Percentiles rank a stretch among this genome's conserved stretches.
These are phyloP conservation scores for Nitzschia sp. DNA, from an alignment of 108 stramenopile genomes.

Conservation along the genomic window DNA sequence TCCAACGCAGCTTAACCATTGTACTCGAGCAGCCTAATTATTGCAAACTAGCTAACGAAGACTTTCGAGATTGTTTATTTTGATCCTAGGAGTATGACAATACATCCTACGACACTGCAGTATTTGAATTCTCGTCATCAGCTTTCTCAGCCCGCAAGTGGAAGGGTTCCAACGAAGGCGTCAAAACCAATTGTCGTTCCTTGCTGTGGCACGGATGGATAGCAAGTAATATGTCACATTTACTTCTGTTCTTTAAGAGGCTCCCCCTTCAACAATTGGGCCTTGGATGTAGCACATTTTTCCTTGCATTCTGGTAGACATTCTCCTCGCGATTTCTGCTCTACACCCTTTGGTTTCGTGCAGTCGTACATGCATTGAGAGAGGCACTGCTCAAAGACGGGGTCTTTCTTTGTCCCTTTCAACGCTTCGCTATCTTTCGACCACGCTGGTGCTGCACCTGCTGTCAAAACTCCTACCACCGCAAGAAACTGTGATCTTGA, in stretches of 20 bases:
- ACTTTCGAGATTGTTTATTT: no score
- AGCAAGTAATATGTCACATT: no score
- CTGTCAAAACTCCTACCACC: neutral
- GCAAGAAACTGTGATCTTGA: slow-evolving; percentile 8
- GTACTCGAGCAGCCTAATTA: no score
- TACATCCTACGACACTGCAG: no score
- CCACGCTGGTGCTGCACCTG: neutral
- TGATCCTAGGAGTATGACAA: no score
- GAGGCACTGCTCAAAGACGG: slow-evolving; percentile 59
- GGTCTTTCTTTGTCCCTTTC: slow-evolving; percentile 77
- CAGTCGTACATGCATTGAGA: slow-evolving; percentile 74
- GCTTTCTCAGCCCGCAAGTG: neutral
- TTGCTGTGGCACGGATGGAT: neutral
- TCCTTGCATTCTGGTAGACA: slow-evolving; percentile 78
- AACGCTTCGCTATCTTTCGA: slow-evolving; percentile 64
- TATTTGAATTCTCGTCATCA: no score
- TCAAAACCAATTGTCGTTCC: neutral
- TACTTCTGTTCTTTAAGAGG: neutral
- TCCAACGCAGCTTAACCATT: no score
- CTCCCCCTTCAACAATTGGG: slow-evolving; percentile 13
- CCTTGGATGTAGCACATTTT: slow-evolving; percentile 69
- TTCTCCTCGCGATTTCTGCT: slow-evolving; percentile 62
- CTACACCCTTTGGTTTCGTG: slow-evolving; percentile 79
- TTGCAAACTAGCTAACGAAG: no score
- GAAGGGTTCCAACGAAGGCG: neutral